Base-by-base conservation (phyloP, 1,284 basidiomycete species). In the Malassezia sp. region DNA sequence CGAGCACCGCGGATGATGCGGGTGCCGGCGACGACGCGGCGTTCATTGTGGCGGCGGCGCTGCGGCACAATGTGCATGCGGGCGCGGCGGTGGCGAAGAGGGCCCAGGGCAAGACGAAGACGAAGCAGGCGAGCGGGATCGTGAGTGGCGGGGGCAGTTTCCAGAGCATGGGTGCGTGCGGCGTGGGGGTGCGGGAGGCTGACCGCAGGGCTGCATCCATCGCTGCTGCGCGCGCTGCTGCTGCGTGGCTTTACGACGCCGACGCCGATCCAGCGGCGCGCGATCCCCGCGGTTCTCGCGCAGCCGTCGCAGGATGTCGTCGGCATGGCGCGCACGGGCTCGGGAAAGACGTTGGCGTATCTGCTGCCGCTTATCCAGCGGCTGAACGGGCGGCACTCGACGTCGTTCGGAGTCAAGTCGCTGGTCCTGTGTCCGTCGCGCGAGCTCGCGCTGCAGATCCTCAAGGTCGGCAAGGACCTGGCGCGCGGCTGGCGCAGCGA, bases 251-350 rank as follows among this genome's bases (percentile, higher is more conserved):
- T 88, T 74, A 84, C 85, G 41, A 83, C 82, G 30, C 93, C 93
- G 10, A 99, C 93, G 0, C 93, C 93, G 0, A 97, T 99, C 40
- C 93, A 99, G 72, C 79, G 91, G 8, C 78, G 85, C 14, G 77
- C 89, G 3, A 85, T 97, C 42, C 93, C 93, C 0, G 75, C 82
- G 23, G 79, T 96, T 33, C 78, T 97, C 26, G 73, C 82, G 4
- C 79, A 78, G 38, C 90, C 93, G 31, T 86, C 90, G 2, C 76
- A 86, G 40, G 93, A 99, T 73, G 81, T 97, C 8, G 85, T 99
- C 15, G 93, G 88, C 42, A 97, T 97, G 93, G 91, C 93, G 18
- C 78, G 93, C 15, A 99, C 93, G 1, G 93, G 93, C 46, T 95
- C 90, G 0, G 93, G 93, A 53, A 99, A 99, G 73, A 95, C 91